A percentile compares a stretch with the other conserved stretches of the same genome.
phyloP scores from a whole-genome alignment of 371 early-diverging fungal genomes.

The Neoconidiobolus thromboides region DNA sequence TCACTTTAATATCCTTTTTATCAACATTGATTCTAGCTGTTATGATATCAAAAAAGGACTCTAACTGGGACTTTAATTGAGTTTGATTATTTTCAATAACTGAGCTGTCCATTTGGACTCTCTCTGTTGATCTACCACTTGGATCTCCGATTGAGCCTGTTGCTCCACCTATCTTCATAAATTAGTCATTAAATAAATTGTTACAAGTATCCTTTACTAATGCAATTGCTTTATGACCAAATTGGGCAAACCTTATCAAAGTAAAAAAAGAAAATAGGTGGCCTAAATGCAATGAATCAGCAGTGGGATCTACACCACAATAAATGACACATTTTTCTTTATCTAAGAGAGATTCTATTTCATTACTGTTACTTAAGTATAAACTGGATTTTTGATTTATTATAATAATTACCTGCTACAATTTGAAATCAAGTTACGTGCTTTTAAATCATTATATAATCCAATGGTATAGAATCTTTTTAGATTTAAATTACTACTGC shows the following conservation, averaged over 20 bases:
- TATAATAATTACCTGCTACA: too few relatives aligned
- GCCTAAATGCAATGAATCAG: background rate
- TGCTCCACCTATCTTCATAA: constrained; percentile 67
- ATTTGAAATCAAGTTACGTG: too few relatives aligned
- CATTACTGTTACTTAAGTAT: too few relatives aligned
- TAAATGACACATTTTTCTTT: background rate
- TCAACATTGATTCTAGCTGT: background rate
- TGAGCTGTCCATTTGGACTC: constrained; percentile 34
- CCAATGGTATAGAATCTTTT: too few relatives aligned
- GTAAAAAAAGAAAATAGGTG: background rate
- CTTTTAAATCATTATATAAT: too few relatives aligned
- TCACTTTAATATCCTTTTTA: constrained; percentile 24
- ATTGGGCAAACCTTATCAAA: background rate
- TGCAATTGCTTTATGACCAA: constrained; percentile 67
- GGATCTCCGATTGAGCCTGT: constrained; percentile 92
- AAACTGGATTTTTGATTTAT: too few relatives aligned
- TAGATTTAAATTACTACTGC: too few relatives aligned
- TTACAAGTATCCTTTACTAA: background rate
- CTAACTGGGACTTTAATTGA: constrained; percentile 47
- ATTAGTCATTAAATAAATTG: background rate
- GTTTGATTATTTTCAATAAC: constrained; percentile 38
- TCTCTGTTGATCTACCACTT: constrained; percentile 63
- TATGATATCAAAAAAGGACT: constrained; percentile 46
- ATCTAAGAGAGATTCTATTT: too few relatives aligned
- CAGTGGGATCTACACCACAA: constrained; percentile 1